Percentiles rank a stretch among this genome's conserved stretches.
Evolutionary conservation across 768 basidiomycete species (phyloP).

Genomic region (Cantharellus anzutake): DNA sequence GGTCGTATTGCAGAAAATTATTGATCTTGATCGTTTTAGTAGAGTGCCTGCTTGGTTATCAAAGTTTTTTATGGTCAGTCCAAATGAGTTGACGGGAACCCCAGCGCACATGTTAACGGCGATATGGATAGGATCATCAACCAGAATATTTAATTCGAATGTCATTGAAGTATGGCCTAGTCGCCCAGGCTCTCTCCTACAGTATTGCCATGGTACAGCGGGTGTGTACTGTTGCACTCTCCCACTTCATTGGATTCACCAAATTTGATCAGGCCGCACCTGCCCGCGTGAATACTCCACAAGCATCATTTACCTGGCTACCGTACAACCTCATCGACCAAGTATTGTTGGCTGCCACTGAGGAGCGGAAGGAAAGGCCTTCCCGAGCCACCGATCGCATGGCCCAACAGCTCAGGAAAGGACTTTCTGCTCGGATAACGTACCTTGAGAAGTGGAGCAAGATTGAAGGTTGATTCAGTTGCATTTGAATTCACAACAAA

Average conservation of each 20-base stretch:
- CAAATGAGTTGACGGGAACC: not conserved
- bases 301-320: slow-evolving; percentile 50
- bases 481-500: not conserved
- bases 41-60: slow-evolving; percentile 70
- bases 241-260: not conserved
- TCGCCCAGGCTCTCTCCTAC: slow-evolving; percentile 60
- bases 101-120: not conserved
- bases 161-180: slow-evolving; percentile 57
- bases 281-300: slow-evolving; percentile 30
- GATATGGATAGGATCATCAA: slow-evolving; percentile 35
- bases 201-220: slow-evolving; percentile 51
- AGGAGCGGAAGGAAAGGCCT: not conserved
- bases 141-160: slow-evolving; percentile 70
- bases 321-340: slow-evolving; percentile 76
- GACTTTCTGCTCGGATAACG: not conserved
- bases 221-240: slow-evolving; percentile 24
- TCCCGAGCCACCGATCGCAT: not conserved
- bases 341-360: slow-evolving; percentile 41
- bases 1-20: slow-evolving; percentile 53
- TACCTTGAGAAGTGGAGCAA: not conserved
- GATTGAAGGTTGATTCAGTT: not conserved
- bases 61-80: slow-evolving; percentile 45
- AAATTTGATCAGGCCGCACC: slow-evolving; percentile 2
- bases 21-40: slow-evolving; percentile 37
- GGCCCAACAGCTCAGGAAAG: not conserved